Evolutionary conservation across 495 filamentous ascomycete genomes (phyloP), one percentile per base, ranked within the genome.

Genomic region (Daldinia loculata): DNA sequence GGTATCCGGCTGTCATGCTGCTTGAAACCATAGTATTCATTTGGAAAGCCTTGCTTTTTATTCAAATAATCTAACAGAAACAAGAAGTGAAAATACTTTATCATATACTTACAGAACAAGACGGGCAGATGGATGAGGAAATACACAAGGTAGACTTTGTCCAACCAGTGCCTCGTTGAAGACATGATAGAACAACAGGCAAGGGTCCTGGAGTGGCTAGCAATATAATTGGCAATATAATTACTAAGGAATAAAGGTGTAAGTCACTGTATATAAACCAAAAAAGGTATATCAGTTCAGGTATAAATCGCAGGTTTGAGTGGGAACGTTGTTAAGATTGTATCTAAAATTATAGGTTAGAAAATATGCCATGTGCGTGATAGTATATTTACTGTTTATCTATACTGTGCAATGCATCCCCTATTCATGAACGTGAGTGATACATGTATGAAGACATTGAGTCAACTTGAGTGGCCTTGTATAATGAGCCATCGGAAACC

Each of bases 121-220:
- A 93, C 79, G 15, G 90, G 90, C 19, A 93, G 67, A 71, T 91
- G 89, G 29, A 89, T 85, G 66, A 81, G 66, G 75, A 94, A 93
- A 82, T 92, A 92, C 26, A 84, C 74, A 36, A 93, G 84, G 81
- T 93, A 94, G 32, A 87, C 62, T 24, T 89, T 79, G 69, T 87
- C 83, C 12, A 75, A 74, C 71, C 78, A 78, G 15, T 77, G 71
- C 17, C 67, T 71, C 39, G 56, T 72, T 30, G 79, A 76, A 4
- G 78, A 36, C 80, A 82, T 83, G 41, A 26, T 32, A 48, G 30
- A 15, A 11, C 19, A 9, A 7, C 2, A 43, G 7, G 15, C 0
- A 9, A 30, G 1, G 14, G 14, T 4, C 19, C 26, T 24, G 45
- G 45, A 51, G 7, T 26, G n/a, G 3, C 17, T 15, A 41, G 38